Conservation (phyloP, 2,329 filamentous ascomycete species). For the Penicillium paneum region DNA sequence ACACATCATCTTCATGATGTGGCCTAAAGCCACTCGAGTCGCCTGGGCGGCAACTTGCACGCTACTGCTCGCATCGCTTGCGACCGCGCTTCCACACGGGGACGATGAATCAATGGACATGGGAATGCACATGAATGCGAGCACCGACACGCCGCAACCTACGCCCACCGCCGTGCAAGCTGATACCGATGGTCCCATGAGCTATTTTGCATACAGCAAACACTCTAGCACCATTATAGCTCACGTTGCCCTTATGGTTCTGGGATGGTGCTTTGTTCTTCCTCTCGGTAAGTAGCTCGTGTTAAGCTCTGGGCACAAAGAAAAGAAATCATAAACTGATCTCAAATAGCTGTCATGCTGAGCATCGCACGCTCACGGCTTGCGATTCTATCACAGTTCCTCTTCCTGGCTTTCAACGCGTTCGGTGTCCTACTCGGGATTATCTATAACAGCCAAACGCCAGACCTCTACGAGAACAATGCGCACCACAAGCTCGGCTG, state of each 20-base stretch:
- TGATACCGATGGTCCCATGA: constrained; percentile 35
- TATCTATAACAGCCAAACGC: constrained; percentile 75
- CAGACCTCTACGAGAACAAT: constrained; percentile 82
- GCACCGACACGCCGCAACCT: constrained; percentile 13
- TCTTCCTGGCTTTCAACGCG: constrained; percentile 63
- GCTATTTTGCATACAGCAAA: constrained; percentile 44
- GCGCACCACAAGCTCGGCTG: constrained; percentile 87
- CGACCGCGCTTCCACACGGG: constrained; percentile 34
- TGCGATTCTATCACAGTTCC: constrained; percentile 65
- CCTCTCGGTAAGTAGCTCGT: constrained; percentile 61
- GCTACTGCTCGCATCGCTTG: constrained; percentile 26
- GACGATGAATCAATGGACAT: constrained; percentile 32
- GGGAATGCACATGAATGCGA: constrained; percentile 22
- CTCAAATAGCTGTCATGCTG: constrained; percentile 69
- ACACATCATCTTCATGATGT: constrained; percentile 20
- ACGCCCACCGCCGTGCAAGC: constrained; percentile 13
- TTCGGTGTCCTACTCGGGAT: constrained; percentile 63
- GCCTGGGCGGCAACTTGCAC: constrained; percentile 25
- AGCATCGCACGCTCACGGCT: constrained; percentile 76
- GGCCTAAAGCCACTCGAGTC: constrained; percentile 23
- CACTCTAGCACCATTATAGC: constrained; percentile 55
- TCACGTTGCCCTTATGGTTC: constrained; percentile 67
- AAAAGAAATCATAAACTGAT: neutral
- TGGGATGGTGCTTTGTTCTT: constrained; percentile 70
- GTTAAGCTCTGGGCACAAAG: neutral